These are phyloP conservation scores for Colletotrichum sp. DNA, from an alignment of 2,329 filamentous ascomycete species.

Conservation along the genomic window DNA sequence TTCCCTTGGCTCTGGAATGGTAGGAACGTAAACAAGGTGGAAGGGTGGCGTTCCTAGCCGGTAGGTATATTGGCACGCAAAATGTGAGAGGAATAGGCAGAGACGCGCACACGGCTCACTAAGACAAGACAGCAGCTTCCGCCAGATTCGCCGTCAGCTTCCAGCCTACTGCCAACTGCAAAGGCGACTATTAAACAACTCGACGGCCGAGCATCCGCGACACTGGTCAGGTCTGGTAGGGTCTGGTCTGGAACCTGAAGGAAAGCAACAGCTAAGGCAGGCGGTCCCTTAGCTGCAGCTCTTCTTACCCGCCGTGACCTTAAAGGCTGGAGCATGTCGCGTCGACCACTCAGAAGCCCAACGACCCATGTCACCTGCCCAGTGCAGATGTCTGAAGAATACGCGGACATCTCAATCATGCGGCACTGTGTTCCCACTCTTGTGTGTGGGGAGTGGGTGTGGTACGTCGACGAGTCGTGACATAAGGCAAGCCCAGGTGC, in stretches of 20 bases:
- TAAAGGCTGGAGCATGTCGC: slow-evolving; percentile 1
- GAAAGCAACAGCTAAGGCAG: not conserved
- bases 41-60: not conserved
- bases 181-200: not conserved
- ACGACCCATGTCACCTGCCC: slow-evolving; percentile 2
- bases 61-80: not conserved
- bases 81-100: not conserved
- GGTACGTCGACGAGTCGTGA: not conserved
- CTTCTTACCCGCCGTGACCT: not conserved
- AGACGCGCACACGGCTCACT: not conserved
- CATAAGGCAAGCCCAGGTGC: not conserved
- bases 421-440: not conserved
- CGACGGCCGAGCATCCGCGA: not conserved
- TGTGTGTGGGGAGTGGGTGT: not conserved
- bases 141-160: not conserved
- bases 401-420: not conserved
- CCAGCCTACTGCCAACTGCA: not conserved
- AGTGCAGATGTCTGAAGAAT: not conserved
- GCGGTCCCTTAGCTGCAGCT: not conserved
- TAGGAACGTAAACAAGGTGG: not conserved
- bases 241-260: not conserved
- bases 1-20: not conserved
- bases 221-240: not conserved
- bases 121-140: not conserved
- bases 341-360: not conserved